These are phyloP conservation scores for Sordaria brevicollis DNA, from an alignment of 495 filamentous ascomycete genomes.

Conservation along the genomic window DNA sequence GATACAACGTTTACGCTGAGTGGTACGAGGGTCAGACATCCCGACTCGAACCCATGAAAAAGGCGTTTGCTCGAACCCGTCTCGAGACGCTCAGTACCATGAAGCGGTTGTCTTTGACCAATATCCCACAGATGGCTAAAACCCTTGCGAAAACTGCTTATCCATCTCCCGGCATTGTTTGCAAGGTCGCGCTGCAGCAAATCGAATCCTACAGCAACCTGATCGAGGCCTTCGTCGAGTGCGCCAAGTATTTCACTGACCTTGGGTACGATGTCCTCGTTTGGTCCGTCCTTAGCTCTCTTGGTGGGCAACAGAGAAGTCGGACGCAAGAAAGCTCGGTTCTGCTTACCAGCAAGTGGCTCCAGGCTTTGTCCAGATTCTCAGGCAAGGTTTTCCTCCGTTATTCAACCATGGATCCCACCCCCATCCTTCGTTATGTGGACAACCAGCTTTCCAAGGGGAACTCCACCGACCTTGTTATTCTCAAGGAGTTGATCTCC, in stretches of 20 bases:
- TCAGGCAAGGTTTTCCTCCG: conserved; percentile 79
- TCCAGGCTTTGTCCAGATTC: conserved; percentile 75
- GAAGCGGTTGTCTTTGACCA: conserved; percentile 76
- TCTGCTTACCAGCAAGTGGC: conserved; percentile 80
- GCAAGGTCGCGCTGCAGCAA: conserved; percentile 73
- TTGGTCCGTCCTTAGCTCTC: conserved; percentile 72
- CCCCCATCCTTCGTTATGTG: conserved; percentile 82
- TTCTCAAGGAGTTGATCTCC: conserved; percentile 76
- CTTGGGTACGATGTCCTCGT: conserved; percentile 88
- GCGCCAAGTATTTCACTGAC: conserved; percentile 83
- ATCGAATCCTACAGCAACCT: conserved; percentile 89
- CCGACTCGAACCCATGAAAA: conserved; percentile 63
- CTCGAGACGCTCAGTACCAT: conserved; percentile 71
- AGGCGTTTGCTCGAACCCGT: conserved; percentile 64
- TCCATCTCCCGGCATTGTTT: conserved; percentile 82
- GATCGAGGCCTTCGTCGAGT: conserved; percentile 86
- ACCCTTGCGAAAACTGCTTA: conserved; percentile 79
- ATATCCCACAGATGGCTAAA: conserved; percentile 74
- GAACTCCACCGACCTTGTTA: conserved; percentile 75
- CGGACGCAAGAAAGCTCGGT: conserved; percentile 70
- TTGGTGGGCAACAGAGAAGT: conserved; percentile 64
- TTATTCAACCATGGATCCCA: conserved; percentile 69
- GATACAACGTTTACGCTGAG: conserved; percentile 87
- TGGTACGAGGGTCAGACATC: conserved; percentile 76
- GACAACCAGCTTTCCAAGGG: conserved; percentile 68